Base-by-base conservation (phyloP, 2,329 filamentous ascomycete species). In the Xylariaceae sp. region DNA sequence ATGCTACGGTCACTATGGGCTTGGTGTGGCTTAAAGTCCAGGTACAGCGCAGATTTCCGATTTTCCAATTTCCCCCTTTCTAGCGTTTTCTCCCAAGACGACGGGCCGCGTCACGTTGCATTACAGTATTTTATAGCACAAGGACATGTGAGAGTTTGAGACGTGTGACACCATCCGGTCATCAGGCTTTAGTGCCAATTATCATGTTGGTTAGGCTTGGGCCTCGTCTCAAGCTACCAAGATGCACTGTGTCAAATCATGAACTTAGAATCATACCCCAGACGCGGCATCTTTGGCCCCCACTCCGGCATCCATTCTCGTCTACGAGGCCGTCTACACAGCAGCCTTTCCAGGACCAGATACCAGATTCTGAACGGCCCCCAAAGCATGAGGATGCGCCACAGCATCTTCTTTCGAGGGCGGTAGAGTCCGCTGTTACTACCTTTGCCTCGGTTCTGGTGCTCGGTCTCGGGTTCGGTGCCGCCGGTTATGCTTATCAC, bases 401-500 rank as follows among this genome's bases (percentile, higher is more conserved):
- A 55, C 65, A 63, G 39, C 63, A 17, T 73, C 76, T 85, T 8
- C 64, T 76, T 3, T 74, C 78, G 34, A 91, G 88, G 69, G 90
- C 92, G 85, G 75, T 86, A 51, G 90, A 94, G 72, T 80, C 87
- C 5, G 90, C 89, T 2, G 87, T 86, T 7, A 92, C 90, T 0
- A 92, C 90, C 0, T 82, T 91, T 58, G 88, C 90, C 23, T 91
- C 88, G 19, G 88, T 94, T 53, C 65, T 87, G 9, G 85, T 94
- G 14, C 77, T 94, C 28, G 90, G 87, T 65, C 77, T 82, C 16
- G 86, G 83, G 26, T 88, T 87, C 67, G 81, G 78, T 40, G 67
- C 83, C 21, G 89, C 90, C 6, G 91, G 88, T 21, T 94, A 91
- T 73, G 81, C 82, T 44, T 96, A 95, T 71, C 90, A 95, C 73